These are phyloP conservation scores for Neopestalotiopsis rosae DNA, from an alignment of 2,329 filamentous ascomycete genomes.

Conservation along the genomic window DNA sequence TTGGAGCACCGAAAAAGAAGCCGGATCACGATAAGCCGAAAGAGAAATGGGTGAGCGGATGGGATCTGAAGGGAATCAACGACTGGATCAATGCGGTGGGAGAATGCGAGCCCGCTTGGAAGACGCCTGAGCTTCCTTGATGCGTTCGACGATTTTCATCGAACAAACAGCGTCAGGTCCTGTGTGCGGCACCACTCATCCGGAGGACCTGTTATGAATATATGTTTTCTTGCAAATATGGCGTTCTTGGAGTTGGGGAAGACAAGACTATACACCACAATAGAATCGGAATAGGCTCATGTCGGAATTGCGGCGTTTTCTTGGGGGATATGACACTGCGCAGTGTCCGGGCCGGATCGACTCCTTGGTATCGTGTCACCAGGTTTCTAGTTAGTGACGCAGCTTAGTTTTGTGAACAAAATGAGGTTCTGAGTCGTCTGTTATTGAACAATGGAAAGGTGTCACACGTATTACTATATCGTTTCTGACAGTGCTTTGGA, in stretches of 20 bases:
- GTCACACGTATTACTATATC: no score
- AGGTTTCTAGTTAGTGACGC: neutral
- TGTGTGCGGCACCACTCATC: no score
- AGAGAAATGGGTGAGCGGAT: conserved; percentile 47
- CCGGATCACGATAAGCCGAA: conserved; percentile 31
- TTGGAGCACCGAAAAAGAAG: conserved; percentile 44
- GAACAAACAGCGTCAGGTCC: neutral
- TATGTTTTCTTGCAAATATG: neutral
- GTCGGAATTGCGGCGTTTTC: neutral
- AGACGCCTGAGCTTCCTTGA: conserved; percentile 22
- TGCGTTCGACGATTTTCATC: neutral
- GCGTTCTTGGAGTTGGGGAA: neutral
- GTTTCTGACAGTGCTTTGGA: no score
- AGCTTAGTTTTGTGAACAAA: neutral
- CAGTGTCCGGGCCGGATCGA: neutral
- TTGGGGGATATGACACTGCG: neutral
- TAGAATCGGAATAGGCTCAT: neutral
- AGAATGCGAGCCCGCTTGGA: conserved; percentile 49
- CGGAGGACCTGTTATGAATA: neutral
- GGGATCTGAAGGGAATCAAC: conserved; percentile 52
- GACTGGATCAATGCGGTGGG: conserved; percentile 52
- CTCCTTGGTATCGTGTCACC: neutral
- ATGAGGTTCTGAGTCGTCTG: no score
- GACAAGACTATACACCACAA: neutral
- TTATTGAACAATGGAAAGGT: no score